phyloP scores from a whole-genome alignment of 2,329 filamentous ascomycete species.

The Colletotrichum abscissum region DNA sequence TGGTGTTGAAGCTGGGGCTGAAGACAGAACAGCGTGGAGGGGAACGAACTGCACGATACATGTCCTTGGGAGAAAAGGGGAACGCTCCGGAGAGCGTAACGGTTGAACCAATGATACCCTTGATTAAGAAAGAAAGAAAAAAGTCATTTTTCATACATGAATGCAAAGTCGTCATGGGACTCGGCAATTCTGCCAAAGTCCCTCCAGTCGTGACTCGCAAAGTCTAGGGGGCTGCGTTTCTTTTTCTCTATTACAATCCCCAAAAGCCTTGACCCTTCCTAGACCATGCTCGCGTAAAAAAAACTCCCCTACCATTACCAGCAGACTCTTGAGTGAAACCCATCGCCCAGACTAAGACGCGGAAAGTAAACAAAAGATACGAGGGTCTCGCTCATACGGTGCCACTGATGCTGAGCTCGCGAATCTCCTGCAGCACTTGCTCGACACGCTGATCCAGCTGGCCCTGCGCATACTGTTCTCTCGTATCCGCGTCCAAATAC shows the following conservation, averaged over 20 bases:
- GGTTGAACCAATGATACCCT: conserved; percentile 30
- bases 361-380: background rate
- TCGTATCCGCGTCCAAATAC: conserved; percentile 93
- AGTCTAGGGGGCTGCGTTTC: conserved; percentile 8
- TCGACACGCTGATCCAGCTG: conserved; percentile 93
- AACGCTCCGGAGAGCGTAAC: background rate
- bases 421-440: conserved; percentile 95
- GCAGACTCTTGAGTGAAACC: background rate
- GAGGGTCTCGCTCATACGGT: conserved; percentile 60
- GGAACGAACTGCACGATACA: background rate
- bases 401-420: conserved; percentile 91
- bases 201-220: conserved; percentile 13
- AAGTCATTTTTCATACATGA: conserved; percentile 30
- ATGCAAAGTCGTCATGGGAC: conserved; percentile 11
- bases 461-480: conserved; percentile 95
- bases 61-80: background rate
- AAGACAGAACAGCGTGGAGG: background rate
- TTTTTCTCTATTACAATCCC: conserved; percentile 18
- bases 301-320: conserved; percentile 12
- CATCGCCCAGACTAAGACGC: background rate
- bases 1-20: background rate
- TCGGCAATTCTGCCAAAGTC: background rate
- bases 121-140: conserved; percentile 20
- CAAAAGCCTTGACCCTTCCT: background rate
- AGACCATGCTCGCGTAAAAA: background rate